Evolutionary conservation across 2,329 filamentous ascomycete species (phyloP).

Genomic region (Ascochyta rabiei): DNA sequence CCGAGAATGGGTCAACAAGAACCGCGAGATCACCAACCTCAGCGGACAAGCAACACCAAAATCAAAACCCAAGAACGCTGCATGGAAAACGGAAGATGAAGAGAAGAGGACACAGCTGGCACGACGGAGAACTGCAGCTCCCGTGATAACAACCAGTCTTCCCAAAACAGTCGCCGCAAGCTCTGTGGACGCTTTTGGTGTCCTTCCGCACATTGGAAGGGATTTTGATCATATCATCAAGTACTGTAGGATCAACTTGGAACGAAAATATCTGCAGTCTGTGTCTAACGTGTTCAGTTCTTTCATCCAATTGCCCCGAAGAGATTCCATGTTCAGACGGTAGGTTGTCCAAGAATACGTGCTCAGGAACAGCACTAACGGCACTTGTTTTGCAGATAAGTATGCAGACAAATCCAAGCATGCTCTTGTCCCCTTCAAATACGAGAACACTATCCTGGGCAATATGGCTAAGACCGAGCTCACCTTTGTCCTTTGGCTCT

Average conservation of each 20-base stretch:
- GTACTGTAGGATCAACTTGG: slow-evolving; percentile 22
- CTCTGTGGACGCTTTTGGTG: slow-evolving; percentile 26
- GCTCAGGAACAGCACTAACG: neutral
- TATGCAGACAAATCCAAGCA: slow-evolving; percentile 23
- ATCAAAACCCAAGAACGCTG: slow-evolving; percentile 2
- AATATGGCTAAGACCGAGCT: slow-evolving; percentile 26
- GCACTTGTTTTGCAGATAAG: slow-evolving; percentile 17
- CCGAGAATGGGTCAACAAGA: slow-evolving; percentile 34
- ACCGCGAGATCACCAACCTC: slow-evolving; percentile 17
- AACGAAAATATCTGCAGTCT: neutral
- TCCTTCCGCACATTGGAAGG: slow-evolving; percentile 26
- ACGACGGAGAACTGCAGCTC: neutral
- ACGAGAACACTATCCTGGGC: slow-evolving; percentile 28
- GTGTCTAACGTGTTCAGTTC: slow-evolving; percentile 15
- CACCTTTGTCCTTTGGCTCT: slow-evolving; percentile 29
- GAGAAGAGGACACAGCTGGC: neutral
- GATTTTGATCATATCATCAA: slow-evolving; percentile 34
- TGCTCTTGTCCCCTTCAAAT: slow-evolving; percentile 12
- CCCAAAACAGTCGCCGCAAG: slow-evolving; percentile 6
- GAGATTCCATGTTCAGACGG: slow-evolving; percentile 27
- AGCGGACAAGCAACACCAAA: neutral
- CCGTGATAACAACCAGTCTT: neutral
- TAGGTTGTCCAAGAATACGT: neutral
- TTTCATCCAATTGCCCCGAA: slow-evolving; percentile 27
- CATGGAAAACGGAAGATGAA: slow-evolving; percentile 2